Base-by-base conservation (phyloP, 2,329 filamentous ascomycete species). In the Sclerotinia borealis region DNA sequence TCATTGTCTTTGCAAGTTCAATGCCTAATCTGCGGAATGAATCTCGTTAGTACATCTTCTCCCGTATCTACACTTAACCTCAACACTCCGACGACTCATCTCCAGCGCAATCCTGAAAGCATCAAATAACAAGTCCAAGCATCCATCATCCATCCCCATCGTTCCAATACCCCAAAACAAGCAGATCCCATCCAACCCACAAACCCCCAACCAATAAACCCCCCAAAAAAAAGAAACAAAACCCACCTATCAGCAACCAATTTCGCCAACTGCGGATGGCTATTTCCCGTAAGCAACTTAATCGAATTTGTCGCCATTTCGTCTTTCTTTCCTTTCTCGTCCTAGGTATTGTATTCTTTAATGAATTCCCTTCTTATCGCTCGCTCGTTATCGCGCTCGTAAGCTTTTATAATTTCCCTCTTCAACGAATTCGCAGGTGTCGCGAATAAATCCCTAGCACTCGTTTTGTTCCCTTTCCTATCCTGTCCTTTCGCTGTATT, bases 1-100 rank as follows among this genome's bases (percentile, higher is more conserved):
- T 89, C 80, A 92, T 85, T 52, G 90, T 90, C 79, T 91, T 91
- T 67, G 88, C 88, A 71, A 92, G 83, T 72, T 91, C 86, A 72
- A 92, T 90, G 70, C 89, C 89, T 65, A 92, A 83, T 73, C 89
- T 91, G 75, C 17, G 3, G 3, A 34, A 34, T 31, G 48, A 51
- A 25, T 60, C n/a, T 51, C 36, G 36, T 59, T 43, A 63, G 54
- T 48, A 29, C 13, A n/a, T 41, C 15, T 4, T 31, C 34, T 49
- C 19, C 17, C 41, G 66, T 63, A 3, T 60, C 69, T 9, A 45
- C 34, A n/a, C 27, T 17, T 13, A 19, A 34, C 19, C 19, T 22
- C 9, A 31, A 6, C 39, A 25, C 13, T 45, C 9, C 11, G 11
- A 19, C n/a, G 25, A 1, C 27, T 13, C 13, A 34, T 45, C 11